Evolutionary conservation across 805 yeast species (phyloP), one percentile per base, ranked within the genome.

Genomic region (Spathaspora girioi): DNA sequence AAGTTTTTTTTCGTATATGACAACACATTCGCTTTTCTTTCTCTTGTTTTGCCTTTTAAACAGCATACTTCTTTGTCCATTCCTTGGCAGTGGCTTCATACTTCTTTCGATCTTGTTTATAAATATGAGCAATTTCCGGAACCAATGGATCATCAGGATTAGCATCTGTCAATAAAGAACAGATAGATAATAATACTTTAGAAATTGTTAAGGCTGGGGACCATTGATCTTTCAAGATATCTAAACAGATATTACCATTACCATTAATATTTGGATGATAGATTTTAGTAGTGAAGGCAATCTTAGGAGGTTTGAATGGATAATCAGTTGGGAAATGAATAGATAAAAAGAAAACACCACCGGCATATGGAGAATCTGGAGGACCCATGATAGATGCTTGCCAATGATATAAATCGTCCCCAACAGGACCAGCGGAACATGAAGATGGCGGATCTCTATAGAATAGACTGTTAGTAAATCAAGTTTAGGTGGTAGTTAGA

Each of bases 321-420:
- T 94, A 94, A 73, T 94, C 98, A 53, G 98, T 92, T 69, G 99
- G 99, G 87, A 94, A 94, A 70, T 91, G 96, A 70, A 94, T 91
- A 50, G 96, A 85, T 56, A 94, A 81, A 80, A 94, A 94, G 73
- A 94, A 94, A 44, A 93, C 97, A 65, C 98, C 99, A 58, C 93
- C 93, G 19, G 85, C 84, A 52, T 81, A 81, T 56, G 86, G 94
- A 46, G 97, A 89, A 75, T 94, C 98, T 60, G 96, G 82, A 48
- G 99, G 99, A 47, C 99, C 99, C 96, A 94, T 90, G 69, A 94
- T 94, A 43, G 98, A 92, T 42, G 98, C 99, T 76, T 94, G 98
- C 99, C 99, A 94, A 78, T 93, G 98, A 77, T 87, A 94, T 67
- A 93, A 78, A 71, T 93, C 99, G 63, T 94, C 98, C 46, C 97